Conservation (phyloP, 352 stramenopile species). For the Phytophthora pinifolia region DNA sequence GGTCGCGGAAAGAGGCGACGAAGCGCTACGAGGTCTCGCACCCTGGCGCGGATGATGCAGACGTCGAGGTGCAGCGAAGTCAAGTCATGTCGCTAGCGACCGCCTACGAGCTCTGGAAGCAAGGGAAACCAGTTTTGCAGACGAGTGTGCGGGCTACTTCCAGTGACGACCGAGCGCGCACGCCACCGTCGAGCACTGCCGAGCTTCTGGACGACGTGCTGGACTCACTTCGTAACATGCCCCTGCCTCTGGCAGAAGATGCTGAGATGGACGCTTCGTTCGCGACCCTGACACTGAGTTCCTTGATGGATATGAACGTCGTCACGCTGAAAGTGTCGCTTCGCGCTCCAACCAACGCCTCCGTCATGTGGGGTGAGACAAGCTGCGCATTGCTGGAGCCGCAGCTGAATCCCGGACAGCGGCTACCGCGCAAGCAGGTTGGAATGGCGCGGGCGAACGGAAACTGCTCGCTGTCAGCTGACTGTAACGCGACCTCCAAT, state of each 20-base stretch:
- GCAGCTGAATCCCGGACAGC: background rate
- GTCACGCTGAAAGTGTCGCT: conserved; percentile 34
- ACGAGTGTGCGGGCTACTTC: conserved; percentile 10
- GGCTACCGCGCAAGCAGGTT: conserved; percentile 32
- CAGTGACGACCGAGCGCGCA: background rate
- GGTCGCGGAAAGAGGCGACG: conserved; percentile 13
- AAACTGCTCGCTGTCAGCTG: conserved; percentile 16
- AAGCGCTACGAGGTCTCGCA: conserved; percentile 25
- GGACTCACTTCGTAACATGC: conserved; percentile 8
- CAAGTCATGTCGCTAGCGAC: conserved; percentile 29
- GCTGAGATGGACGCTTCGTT: conserved; percentile 29
- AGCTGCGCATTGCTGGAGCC: conserved; percentile 29
- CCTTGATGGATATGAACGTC: conserved; percentile 30
- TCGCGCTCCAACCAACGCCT: conserved; percentile 11
- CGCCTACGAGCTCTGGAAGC: conserved; percentile 33
- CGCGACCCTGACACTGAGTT: conserved; percentile 21
- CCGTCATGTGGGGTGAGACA: conserved; percentile 24
- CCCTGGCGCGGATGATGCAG: background rate
- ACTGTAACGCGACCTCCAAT: conserved; percentile 15
- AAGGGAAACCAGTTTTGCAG: conserved; percentile 22
- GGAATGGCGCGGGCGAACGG: conserved; percentile 23
- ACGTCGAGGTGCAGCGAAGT: conserved; percentile 3
- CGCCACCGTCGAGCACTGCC: conserved; percentile 7
- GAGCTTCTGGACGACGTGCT: conserved; percentile 21
- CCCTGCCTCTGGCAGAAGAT: conserved; percentile 15